Percentiles rank a stretch among this genome's conserved stretches.
Evolutionary conservation across 2,329 filamentous ascomycete species (phyloP).

Genomic region (Claviceps humidiphila): DNA sequence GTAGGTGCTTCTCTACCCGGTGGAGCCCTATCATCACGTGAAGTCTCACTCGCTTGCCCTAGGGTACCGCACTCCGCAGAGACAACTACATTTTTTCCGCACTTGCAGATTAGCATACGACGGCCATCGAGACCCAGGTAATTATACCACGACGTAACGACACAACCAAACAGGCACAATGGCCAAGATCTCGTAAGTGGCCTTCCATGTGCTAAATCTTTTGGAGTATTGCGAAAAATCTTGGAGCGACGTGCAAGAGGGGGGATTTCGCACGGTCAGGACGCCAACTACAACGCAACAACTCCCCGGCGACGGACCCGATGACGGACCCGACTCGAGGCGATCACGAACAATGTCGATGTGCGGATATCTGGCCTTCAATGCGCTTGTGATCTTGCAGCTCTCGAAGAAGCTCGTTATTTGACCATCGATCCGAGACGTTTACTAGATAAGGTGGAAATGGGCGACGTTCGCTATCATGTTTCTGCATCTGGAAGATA

Average conservation of each 20-base stretch:
- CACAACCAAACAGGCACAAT: conserved; percentile 39
- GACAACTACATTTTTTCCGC: conserved; percentile 19
- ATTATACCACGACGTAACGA: conserved; percentile 26
- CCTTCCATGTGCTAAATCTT: conserved; percentile 10
- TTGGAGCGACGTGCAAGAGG: conserved; percentile 10
- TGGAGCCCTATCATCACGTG: conserved; percentile 22
- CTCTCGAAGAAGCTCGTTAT: background rate
- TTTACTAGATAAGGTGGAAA: background rate
- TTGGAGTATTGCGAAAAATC: conserved; percentile 3
- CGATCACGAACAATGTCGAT: background rate
- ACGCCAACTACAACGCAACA: background rate
- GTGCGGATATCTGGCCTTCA: background rate
- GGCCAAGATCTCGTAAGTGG: conserved; percentile 50
- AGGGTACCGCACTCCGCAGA: conserved; percentile 30
- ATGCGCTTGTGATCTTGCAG: background rate
- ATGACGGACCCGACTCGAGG: conserved; percentile 1
- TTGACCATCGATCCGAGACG: background rate
- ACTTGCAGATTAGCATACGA: conserved; percentile 17
- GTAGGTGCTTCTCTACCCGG: conserved; percentile 4
- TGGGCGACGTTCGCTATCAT: conserved; percentile 2
- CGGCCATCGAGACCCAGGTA: conserved; percentile 24
- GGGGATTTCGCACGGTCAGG: conserved; percentile 2
- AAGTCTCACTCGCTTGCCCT: conserved; percentile 17
- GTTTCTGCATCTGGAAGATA: conserved; percentile 1
- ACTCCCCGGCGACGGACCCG: background rate